These are phyloP conservation scores for Galeopsis tetrahit DNA, from an alignment of 257 asterid genomes.

Conservation along the genomic window DNA sequence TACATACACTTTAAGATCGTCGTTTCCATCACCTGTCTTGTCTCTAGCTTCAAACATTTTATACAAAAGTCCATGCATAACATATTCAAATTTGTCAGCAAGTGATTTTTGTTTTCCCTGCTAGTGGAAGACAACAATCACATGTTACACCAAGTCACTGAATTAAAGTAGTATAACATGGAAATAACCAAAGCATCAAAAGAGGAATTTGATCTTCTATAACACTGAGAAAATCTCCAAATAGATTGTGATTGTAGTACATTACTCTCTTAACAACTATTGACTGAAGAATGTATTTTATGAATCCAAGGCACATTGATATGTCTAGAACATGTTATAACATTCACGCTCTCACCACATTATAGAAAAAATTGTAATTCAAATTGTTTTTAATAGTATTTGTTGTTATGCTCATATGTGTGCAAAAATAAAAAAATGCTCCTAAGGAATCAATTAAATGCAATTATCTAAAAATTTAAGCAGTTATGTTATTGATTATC, in stretches of 20 bases:
- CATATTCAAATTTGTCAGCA: no score
- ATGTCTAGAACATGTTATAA: constrained; percentile 45
- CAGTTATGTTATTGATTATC: neutral
- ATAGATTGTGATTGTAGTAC: no score
- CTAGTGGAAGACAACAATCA: constrained; percentile 24
- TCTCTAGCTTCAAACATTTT: no score
- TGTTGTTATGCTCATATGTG: neutral
- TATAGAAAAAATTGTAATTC: neutral
- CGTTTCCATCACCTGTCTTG: no score
- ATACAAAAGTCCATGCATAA: no score
- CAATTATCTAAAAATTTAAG: neutral
- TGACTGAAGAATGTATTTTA: neutral
- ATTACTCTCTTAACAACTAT: no score
- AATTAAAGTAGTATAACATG: neutral
- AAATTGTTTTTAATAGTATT: neutral
- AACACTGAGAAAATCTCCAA: no score
- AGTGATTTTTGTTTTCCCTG: constrained; percentile 68
- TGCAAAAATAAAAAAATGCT: neutral
- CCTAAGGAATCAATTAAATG: neutral
- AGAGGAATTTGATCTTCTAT: no score
- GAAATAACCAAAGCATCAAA: neutral
- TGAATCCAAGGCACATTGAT: constrained; percentile 28
- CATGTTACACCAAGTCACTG: neutral
- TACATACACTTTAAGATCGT: no score
- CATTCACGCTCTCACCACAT: neutral